phyloP scores from a whole-genome alignment of 768 basidiomycete genomes.

The Amanita polypyramis region DNA sequence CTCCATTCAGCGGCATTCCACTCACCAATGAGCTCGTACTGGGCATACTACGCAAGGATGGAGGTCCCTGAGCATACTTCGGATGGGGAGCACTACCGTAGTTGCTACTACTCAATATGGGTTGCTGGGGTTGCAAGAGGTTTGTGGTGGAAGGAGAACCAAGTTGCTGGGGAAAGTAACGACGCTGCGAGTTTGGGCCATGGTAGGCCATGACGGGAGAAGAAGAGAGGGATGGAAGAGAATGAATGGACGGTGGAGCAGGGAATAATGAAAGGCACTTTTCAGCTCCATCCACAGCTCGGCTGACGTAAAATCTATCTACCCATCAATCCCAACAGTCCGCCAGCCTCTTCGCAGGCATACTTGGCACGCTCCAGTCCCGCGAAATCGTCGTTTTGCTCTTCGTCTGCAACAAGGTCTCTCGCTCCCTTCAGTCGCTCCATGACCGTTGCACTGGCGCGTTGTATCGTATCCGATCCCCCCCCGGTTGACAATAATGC shows the following conservation, averaged over 20 bases:
- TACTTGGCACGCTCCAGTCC: neutral
- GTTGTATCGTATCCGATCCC: conserved; percentile 24
- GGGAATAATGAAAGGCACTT: conserved; percentile 9
- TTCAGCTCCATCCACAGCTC: conserved; percentile 9
- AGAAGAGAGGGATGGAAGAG: conserved; percentile 10
- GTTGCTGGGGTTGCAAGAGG: conserved; percentile 27
- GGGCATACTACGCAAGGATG: conserved; percentile 22
- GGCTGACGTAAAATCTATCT: conserved; percentile 15
- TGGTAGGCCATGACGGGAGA: conserved; percentile 20
- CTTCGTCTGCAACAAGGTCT: conserved; percentile 26
- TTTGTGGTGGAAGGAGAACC: conserved; percentile 39
- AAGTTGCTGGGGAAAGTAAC: conserved; percentile 27
- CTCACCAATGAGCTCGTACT: conserved; percentile 35
- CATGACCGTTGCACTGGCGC: conserved; percentile 39
- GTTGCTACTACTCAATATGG: conserved; percentile 10
- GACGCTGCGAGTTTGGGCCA: conserved; percentile 28
- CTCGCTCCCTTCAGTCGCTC: conserved; percentile 44
- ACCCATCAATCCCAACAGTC: conserved; percentile 30
- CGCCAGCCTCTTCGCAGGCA: neutral
- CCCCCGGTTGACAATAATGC: conserved; percentile 10
- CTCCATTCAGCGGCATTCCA: conserved; percentile 8
- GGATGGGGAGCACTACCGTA: conserved; percentile 26
- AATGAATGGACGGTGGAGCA: conserved; percentile 14
- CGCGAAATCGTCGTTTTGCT: conserved; percentile 22
- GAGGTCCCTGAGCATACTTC: conserved; percentile 30